A percentile compares a stretch with the other conserved stretches of the same genome.
Conservation (phyloP, 352 stramenopile species). For the Globisporangium rhizosaccharum region DNA sequence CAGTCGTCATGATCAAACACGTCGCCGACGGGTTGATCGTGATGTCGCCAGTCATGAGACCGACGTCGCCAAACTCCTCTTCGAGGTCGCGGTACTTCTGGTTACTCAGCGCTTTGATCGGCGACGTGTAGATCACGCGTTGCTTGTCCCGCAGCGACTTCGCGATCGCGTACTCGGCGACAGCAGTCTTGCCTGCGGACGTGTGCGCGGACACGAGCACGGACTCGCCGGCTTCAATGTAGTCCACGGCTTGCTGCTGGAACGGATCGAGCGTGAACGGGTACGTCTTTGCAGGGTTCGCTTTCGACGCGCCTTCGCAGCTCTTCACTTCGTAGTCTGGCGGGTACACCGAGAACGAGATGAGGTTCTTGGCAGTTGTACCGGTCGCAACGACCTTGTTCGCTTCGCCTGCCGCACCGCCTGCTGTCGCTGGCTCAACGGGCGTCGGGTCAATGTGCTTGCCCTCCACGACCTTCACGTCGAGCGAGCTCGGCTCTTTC, state of each 20-base stretch:
- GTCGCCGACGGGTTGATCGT: constrained; percentile 98
- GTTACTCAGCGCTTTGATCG: constrained; percentile 99
- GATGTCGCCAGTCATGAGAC: constrained; percentile 99
- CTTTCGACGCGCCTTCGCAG: constrained; percentile 38
- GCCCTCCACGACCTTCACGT: constrained; percentile 62
- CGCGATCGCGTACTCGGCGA: constrained; percentile 99
- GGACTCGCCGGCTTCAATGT: constrained; percentile 96
- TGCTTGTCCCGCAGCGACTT: constrained; percentile 91
- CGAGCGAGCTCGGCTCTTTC: constrained; percentile 23
- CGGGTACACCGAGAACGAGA: constrained; percentile 92
- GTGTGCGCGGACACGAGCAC: constrained; percentile 99
- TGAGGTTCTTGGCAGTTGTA: constrained; percentile 94
- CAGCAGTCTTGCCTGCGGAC: constrained; percentile 95
- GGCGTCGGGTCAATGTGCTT: constrained; percentile 72
- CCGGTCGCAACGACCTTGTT: constrained; percentile 84
- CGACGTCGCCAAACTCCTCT: constrained; percentile 93
- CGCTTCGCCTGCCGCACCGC: constrained; percentile 4
- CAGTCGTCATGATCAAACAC: constrained; percentile 97
- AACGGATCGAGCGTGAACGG: constrained; percentile 98
- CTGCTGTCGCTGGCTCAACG: constrained; percentile 15
- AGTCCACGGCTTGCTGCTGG: constrained; percentile 94
- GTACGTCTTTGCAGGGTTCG: constrained; percentile 96
- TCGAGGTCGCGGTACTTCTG: constrained; percentile 99
- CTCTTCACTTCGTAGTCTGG: constrained; percentile 49
- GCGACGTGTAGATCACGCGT: constrained; percentile 98